These are phyloP conservation scores for Acanthochlamys bracteata DNA, from an alignment of 106 monocot species.

Conservation along the genomic window DNA sequence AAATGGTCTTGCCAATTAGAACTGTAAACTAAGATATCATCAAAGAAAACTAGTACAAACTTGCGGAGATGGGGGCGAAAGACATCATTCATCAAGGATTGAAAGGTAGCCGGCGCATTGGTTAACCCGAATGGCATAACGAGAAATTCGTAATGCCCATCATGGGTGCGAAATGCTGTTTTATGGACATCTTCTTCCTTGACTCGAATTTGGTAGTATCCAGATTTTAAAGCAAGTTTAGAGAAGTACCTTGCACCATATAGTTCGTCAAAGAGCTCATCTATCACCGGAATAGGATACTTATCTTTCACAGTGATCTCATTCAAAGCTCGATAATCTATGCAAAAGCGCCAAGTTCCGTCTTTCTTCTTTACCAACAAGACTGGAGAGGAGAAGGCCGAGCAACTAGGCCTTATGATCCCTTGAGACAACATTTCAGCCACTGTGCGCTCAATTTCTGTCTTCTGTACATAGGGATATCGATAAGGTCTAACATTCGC, in stretches of 20 bases:
- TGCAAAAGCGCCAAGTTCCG: not conserved
- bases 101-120: conserved; percentile 2
- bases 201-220: not conserved
- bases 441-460: not conserved
- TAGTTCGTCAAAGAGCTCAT: not conserved
- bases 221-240: not conserved
- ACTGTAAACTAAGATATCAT: conserved; percentile 7
- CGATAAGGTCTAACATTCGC: not conserved
- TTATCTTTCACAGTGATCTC: not conserved
- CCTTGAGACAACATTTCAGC: not conserved
- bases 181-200: not conserved
- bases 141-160: not conserved
- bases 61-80: not conserved
- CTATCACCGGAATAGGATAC: not conserved
- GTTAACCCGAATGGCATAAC: conserved; percentile 3
- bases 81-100: not conserved
- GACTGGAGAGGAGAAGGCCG: not conserved
- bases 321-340: not conserved
- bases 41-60: conserved; percentile 3
- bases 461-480: not conserved
- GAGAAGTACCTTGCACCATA: not conserved
- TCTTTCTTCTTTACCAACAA: not conserved
- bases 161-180: not conserved
- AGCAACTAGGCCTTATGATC: not conserved
- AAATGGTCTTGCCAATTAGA: not conserved